Percentiles rank a stretch among this genome's conserved stretches.
Evolutionary conservation across 2,329 filamentous ascomycete species (phyloP).

Genomic region (Epichloe hybrida): DNA sequence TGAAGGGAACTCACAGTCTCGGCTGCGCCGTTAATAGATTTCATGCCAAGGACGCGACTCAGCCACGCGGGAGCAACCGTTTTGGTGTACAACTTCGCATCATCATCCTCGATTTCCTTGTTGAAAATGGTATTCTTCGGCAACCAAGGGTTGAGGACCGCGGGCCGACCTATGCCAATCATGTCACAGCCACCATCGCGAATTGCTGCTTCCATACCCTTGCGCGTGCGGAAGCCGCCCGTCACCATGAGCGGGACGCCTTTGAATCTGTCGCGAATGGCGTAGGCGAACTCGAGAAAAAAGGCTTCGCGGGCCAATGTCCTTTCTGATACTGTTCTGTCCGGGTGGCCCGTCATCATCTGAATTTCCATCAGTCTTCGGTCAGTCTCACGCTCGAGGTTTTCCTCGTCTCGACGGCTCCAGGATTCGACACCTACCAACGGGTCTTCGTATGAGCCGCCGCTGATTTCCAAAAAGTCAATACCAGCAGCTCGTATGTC

Average conservation of each 20-base stretch:
- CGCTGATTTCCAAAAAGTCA: conserved; percentile 57
- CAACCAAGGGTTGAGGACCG: conserved; percentile 23
- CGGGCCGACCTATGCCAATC: conserved; percentile 26
- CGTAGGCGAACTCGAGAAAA: conserved; percentile 52
- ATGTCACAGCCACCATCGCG: conserved; percentile 25
- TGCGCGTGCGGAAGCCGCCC: conserved; percentile 44
- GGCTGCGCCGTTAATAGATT: conserved; percentile 5
- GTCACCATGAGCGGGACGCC: conserved; percentile 41
- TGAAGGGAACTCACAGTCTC: conserved; percentile 7
- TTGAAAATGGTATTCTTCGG: conserved; percentile 24
- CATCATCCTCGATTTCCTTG: conserved; percentile 20
- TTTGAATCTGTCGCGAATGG: conserved; percentile 31
- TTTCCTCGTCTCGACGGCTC: background rate
- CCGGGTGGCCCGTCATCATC: conserved; percentile 1
- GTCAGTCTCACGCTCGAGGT: background rate
- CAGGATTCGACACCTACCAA: conserved; percentile 17
- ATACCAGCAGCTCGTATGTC: conserved; percentile 34
- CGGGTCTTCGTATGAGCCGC: conserved; percentile 45
- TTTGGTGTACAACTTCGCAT: conserved; percentile 15
- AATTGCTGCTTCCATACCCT: conserved; percentile 28
- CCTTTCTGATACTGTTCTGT: background rate
- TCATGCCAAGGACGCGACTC: conserved; percentile 11
- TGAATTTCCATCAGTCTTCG: background rate
- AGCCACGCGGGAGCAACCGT: conserved; percentile 13
- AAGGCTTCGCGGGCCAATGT: conserved; percentile 49